Evolutionary conservation across 495 filamentous ascomycete species (phyloP).

Genomic region (Penicillium verhagenii): DNA sequence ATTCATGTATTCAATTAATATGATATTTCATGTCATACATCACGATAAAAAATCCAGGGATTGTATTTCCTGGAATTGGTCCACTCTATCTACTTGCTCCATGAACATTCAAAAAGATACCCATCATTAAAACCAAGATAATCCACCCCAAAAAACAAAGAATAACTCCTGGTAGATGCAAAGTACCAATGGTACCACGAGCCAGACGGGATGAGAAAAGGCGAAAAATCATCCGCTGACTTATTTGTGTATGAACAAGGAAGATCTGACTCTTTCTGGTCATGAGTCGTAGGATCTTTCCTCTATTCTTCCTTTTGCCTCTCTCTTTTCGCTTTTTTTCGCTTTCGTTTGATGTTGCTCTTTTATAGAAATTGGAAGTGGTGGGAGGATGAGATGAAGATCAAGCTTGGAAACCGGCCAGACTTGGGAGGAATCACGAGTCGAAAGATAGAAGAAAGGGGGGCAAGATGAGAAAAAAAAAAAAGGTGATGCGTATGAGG

Average conservation of each 20-base stretch:
- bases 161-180: slow-evolving; percentile 1
- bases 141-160: no score
- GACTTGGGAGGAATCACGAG: neutral
- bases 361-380: neutral
- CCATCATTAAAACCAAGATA: neutral
- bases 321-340: neutral
- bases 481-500: no score
- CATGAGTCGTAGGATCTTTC: no score
- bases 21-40: neutral
- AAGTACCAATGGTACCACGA: neutral
- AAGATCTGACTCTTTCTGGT: neutral
- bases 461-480: no score
- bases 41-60: neutral
- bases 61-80: neutral
- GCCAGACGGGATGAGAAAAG: neutral
- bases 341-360: no score
- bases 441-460: neutral
- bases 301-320: neutral
- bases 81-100: neutral
- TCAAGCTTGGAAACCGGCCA: neutral
- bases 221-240: neutral
- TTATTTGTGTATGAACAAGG: neutral
- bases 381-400: neutral
- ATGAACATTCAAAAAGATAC: neutral
- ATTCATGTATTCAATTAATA: neutral